Conservation (phyloP, 2,329 filamentous ascomycete genomes). For the Ophidiomyces ophidiicola region DNA sequence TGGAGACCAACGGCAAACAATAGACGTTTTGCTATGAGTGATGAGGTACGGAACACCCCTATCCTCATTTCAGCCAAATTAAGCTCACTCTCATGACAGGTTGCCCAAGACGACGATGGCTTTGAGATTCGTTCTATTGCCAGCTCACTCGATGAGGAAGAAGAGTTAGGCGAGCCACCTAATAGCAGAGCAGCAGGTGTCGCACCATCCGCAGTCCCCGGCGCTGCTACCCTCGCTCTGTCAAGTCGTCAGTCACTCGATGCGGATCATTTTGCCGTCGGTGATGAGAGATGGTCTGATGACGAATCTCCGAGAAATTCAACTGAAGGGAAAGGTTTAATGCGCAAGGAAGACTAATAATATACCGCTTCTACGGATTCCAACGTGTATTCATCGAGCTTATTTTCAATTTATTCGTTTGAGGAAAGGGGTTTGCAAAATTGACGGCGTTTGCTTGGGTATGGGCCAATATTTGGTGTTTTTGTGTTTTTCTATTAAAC, state of each 20-base stretch:
- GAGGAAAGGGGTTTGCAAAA: background rate
- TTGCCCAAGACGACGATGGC: slow-evolving; percentile 95
- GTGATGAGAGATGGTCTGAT: slow-evolving; percentile 71
- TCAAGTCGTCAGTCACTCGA: slow-evolving; percentile 55
- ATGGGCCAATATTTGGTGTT: slow-evolving; percentile 2
- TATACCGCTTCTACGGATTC: no score
- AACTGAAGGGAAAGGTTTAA: slow-evolving; percentile 41
- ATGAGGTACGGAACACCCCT: slow-evolving; percentile 50
- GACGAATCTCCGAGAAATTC: slow-evolving; percentile 44
- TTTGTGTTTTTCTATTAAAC: background rate
- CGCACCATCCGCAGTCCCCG: slow-evolving; percentile 34
- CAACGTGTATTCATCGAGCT: background rate
- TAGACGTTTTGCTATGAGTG: slow-evolving; percentile 93
- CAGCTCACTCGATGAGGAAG: slow-evolving; percentile 56
- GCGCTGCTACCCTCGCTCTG: slow-evolving; percentile 31
- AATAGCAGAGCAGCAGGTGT: slow-evolving; percentile 18
- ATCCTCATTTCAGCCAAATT: background rate
- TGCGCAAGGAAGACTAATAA: slow-evolving; percentile 30
- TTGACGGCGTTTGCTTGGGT: slow-evolving; percentile 8
- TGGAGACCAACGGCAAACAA: slow-evolving; percentile 97
- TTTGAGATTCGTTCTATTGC: slow-evolving; percentile 94
- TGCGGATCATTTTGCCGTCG: slow-evolving; percentile 89
- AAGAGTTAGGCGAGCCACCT: slow-evolving; percentile 24
- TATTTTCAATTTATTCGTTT: slow-evolving; percentile 1
- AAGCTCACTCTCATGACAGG: slow-evolving; percentile 37